Base-by-base conservation (phyloP, 169 alveolate genomes). In the Perkinsus chesapeaki region DNA sequence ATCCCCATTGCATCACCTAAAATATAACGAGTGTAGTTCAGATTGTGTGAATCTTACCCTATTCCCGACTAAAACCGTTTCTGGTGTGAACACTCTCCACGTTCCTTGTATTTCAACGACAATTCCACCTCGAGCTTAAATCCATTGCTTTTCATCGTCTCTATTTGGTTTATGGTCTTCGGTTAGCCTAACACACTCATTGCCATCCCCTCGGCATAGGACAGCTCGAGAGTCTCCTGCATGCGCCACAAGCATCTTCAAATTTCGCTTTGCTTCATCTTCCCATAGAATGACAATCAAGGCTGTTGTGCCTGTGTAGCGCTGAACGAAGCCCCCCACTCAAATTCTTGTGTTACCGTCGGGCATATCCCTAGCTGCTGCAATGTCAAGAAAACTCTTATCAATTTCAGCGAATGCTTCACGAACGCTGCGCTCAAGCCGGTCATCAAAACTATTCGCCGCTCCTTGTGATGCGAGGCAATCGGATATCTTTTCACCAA, bases 141-240 rank as follows among this genome's bases (percentile, higher is more conserved):
- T 91, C 7, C 95, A 47, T 39, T 91, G 91, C 93, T 34, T 16
- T 60, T 94, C 95, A 90, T 39, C 34, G 16, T 90, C 91, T 39
- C 73, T 27, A 73, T 92, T 92, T 3, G 95, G 95, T 39, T 93
- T 93, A 82, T 94, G 95, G 73, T 94, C 95, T 20, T 94, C 94
- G 0, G 95, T 92, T 48, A 94, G 91, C 0, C 94, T 92, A 72
- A 94, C 39, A 73, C 39, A 60, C 39, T 39, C 93, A 23, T 16
- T 39, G 10, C 93, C 39, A 23, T 23, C 82, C 37, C 43, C 90
- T 94, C 94, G 27, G 91, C 93, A 73, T 0, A 94, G 93, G 39
- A 94, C 93, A 0, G 94, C 95, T 27, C 95, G 91, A 20, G 94
- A 90, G 47, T 94, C 95, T 48, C 95, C 95, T 48, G 95, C 95